These are phyloP conservation scores for Entomortierella chlamydospora DNA, from an alignment of 192 early-diverging fungal genomes.

Conservation along the genomic window DNA sequence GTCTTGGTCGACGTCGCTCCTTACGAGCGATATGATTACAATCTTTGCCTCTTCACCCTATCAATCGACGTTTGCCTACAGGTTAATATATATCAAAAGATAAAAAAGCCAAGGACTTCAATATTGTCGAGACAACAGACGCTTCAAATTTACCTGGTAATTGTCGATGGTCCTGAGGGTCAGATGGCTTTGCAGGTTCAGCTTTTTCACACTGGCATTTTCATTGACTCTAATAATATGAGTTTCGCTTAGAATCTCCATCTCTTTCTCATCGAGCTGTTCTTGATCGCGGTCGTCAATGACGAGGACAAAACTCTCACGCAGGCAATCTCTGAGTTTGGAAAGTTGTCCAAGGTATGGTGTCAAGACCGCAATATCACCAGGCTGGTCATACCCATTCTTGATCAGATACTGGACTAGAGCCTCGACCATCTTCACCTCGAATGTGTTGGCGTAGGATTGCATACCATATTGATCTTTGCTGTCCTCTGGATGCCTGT, in stretches of 20 bases:
- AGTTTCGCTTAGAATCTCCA: conserved; percentile 10
- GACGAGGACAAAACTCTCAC: conserved; percentile 28
- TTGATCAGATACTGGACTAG: conserved; percentile 61
- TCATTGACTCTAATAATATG: not conserved
- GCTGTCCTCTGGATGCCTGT: conserved; percentile 57
- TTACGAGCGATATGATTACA: conserved; percentile 58
- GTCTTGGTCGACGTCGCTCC: conserved; percentile 23
- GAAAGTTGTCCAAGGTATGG: conserved; percentile 65
- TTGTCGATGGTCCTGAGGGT: conserved; percentile 59
- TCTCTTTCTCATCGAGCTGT: conserved; percentile 25
- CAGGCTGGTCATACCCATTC: conserved; percentile 60
- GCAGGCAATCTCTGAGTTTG: conserved; percentile 51
- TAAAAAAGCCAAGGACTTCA: not conserved
- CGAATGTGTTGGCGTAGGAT: conserved; percentile 60
- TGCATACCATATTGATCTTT: conserved; percentile 55
- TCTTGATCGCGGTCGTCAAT: conserved; percentile 56
- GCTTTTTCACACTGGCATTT: conserved; percentile 11
- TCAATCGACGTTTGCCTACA: too few species aligned
- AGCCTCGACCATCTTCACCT: conserved; percentile 62
- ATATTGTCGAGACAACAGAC: too few species aligned
- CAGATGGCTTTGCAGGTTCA: conserved; percentile 37
- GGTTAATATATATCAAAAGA: not conserved
- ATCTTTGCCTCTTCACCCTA: conserved; percentile 59
- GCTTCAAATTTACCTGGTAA: conserved; percentile 43
- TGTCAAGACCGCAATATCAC: conserved; percentile 66